Base-by-base conservation (phyloP, 345 rosid species). In the Cardamine resedifolia region DNA sequence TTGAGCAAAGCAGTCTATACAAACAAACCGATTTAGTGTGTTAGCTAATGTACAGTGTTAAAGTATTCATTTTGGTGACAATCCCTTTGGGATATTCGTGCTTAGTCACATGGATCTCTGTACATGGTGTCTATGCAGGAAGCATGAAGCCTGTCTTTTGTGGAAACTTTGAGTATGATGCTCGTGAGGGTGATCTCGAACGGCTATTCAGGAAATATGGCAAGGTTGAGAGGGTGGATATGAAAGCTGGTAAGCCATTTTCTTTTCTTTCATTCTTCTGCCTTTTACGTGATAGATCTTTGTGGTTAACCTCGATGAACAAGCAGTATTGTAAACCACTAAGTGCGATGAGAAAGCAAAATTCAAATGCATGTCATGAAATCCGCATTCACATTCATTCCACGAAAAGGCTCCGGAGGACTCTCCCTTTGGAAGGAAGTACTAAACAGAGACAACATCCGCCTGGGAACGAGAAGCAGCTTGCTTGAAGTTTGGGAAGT, bases 141-240 rank as follows among this genome's bases (percentile, higher is more conserved):
- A 81, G 56, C 49, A 89, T 87, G 98, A 90, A 83, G 85, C 88
- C 97, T 9, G 90, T 93, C 70, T 93, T 93, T 75, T 93, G 98
- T 66, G 97, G 98, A 7, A 93, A 93, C 77, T 87, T 90, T 62
- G 98, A 93, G 83, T 93, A 88, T 55, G 97, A 90, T 82, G 96
- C 91, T 0, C 83, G 96, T 9, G 94, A 89, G 71, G 81, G 90
- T 71, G 98, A 93, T 69, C 61, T 93, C 61, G 98, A 90, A 62
- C 80, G 98, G 4, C 96, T 93, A 1, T 93, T 93, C 87, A 84
- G 84, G 79, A 85, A 85, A 56, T 90, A 90, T 66, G 98, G 98
- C 20, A 87, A 85, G 72, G 94, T 93, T 16, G 97, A 93, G 72
- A 77, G 91, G 72, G 96, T 93, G 66, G 96, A 93, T 77, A 86